phyloP scores from a whole-genome alignment of 768 basidiomycete genomes.

The Russula ochroleuca region DNA sequence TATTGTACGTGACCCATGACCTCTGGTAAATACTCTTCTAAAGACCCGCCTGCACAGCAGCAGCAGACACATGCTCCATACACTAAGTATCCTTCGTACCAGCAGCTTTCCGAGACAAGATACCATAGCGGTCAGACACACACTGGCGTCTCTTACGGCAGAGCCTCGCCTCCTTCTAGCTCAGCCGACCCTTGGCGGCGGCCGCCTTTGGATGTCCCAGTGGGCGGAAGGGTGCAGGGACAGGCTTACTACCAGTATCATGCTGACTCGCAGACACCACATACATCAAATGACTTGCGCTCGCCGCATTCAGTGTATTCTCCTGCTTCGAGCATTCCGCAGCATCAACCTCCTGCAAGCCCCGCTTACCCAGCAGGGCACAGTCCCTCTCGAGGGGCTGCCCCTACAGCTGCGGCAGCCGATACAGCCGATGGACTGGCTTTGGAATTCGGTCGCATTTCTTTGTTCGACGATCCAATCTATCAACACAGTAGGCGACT shows the following conservation, averaged over 20 bases:
- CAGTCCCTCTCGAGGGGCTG: conserved; percentile 27
- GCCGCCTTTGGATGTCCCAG: conserved; percentile 18
- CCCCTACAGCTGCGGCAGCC: conserved; percentile 24
- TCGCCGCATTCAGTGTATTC: conserved; percentile 23
- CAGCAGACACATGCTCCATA: conserved; percentile 14
- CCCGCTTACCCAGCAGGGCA: conserved; percentile 7
- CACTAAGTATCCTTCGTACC: conserved; percentile 1
- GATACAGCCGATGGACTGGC: conserved; percentile 13
- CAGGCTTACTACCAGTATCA: conserved; percentile 7
- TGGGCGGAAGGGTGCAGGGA: conserved; percentile 1
- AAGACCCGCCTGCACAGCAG: conserved; percentile 16
- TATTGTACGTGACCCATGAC: conserved; percentile 17
- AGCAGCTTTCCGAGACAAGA: conserved; percentile 15
- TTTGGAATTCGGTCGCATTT: too few relatives aligned
- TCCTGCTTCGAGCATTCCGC: conserved; percentile 2
- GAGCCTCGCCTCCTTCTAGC: conserved; percentile 17
- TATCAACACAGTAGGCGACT: conserved; percentile 37
- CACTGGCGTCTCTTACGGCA: conserved; percentile 3
- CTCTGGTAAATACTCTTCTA: not conserved
- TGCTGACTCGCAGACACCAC: conserved; percentile 10
- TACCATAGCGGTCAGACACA: conserved; percentile 5
- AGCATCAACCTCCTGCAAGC: conserved; percentile 3
- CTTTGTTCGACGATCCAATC: conserved; percentile 31
- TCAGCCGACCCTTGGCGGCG: conserved; percentile 4
- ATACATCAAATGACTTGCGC: conserved; percentile 16